A percentile compares a stretch with the other conserved stretches of the same genome.
Conservation (phyloP, 169 alveolate genomes). For the Cryptosporidium parvum region DNA sequence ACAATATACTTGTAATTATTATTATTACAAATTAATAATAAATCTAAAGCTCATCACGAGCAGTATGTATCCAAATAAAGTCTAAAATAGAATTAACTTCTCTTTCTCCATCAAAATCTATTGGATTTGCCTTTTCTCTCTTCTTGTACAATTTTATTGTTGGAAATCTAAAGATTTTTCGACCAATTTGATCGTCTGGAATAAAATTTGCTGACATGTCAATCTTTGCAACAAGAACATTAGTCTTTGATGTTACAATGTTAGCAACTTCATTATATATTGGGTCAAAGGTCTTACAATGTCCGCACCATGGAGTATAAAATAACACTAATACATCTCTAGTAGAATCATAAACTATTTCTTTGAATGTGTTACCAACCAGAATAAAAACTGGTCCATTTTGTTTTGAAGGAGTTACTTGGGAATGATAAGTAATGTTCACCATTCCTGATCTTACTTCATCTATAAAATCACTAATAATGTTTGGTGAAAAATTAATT, state of each 20-base stretch:
- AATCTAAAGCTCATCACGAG: conserved; percentile 54
- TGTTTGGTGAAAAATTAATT: conserved; percentile 50
- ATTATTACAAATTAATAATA: not conserved
- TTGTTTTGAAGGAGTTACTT: conserved; percentile 48
- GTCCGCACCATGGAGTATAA: conserved; percentile 93
- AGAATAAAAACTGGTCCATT: conserved; percentile 78
- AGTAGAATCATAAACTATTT: conserved; percentile 83
- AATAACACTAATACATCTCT: conserved; percentile 88
- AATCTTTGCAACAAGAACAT: conserved; percentile 84
- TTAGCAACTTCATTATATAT: conserved; percentile 87
- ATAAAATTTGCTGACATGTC: conserved; percentile 87
- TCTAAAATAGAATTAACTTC: conserved; percentile 51
- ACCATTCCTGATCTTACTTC: conserved; percentile 41
- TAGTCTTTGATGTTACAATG: conserved; percentile 80
- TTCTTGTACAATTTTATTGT: conserved; percentile 76
- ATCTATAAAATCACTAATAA: conserved; percentile 61
- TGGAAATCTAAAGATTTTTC: conserved; percentile 74
- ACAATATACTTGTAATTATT: not conserved
- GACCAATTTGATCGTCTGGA: conserved; percentile 52
- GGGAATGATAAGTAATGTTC: conserved; percentile 36
- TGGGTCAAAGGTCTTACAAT: conserved; percentile 89
- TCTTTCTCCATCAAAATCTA: conserved; percentile 67
- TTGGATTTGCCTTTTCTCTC: conserved; percentile 49
- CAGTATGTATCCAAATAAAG: conserved; percentile 73
- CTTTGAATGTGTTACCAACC: conserved; percentile 85